Base-by-base conservation (phyloP, 192 early-diverging fungal genomes). In the Rhizophagus clarus region DNA sequence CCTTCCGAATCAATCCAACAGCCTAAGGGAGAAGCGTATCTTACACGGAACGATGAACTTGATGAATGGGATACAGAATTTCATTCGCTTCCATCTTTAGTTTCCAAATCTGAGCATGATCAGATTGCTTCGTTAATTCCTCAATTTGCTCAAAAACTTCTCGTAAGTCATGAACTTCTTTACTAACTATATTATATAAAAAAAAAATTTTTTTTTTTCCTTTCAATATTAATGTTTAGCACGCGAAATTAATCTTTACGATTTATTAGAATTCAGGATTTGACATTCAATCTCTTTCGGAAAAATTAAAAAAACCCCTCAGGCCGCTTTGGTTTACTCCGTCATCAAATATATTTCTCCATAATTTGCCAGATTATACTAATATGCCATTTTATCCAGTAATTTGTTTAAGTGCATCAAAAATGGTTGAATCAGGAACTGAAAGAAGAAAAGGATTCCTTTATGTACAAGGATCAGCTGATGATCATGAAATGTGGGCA, bases 401-500 rank as follows among this genome's bases (percentile, higher is more conserved):
- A 22, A 81, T 96, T 5, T 93, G 92, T 76, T 72, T 97, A 11
- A 92, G 89, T 76, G 96, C 95, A 1, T 96, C 95, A 15, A 82
- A 87, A 74, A 84, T 88, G 3, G 85, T 88, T 8, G 80, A 77
- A n/a, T 86, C 86, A 17, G 86, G 87, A 26, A 68, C 87, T 56
- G 87, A 87, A 26, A 73, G 84, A 20, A 73, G 82, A 28, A 74
- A 84, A 29, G 90, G 90, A 7, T 97, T 90, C 72, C 73, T 86
- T 15, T 97, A 97, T 79, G 91, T 97, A 10, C 96, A 97, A 85
- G 96, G 96, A 11, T 91, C 95, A 2, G 96, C 90, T 0, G 96
- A 97, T 83, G 96, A 97, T 81, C 91, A 95, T 49, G 96, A 97
- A 76, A 83, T 90, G 80, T 97, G 96, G 96, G 89, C 90, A 29